Evolutionary conservation across 441 rosid genomes (phyloP).

Genomic region (Corymbia citriodora): DNA sequence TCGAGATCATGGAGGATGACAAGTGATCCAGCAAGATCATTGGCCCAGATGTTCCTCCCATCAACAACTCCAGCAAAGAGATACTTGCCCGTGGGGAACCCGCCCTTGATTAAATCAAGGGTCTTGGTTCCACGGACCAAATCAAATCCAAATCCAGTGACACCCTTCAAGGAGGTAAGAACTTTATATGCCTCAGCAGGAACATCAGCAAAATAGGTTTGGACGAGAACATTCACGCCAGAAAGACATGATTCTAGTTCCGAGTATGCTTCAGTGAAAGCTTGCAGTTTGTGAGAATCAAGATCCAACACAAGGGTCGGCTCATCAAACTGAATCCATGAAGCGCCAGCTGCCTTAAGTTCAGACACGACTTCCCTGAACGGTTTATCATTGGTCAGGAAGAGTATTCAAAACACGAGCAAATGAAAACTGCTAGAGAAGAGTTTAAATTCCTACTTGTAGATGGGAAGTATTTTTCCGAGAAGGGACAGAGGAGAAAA

Average conservation of each 20-base stretch:
- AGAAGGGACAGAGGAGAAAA: constrained; percentile 6
- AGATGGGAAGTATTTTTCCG: background rate
- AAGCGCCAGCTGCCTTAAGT: constrained; percentile 10
- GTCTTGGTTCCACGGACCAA: too few relatives aligned
- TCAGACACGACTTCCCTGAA: constrained; percentile 1
- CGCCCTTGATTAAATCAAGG: too few relatives aligned
- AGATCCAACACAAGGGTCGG: constrained; percentile 8
- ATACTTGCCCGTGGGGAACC: too few relatives aligned
- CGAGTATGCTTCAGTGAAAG: constrained; percentile 2
- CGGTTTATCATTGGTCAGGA: background rate
- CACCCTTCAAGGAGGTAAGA: background rate
- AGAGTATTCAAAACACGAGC: background rate
- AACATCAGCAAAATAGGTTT: constrained; percentile 8
- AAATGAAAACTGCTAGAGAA: background rate
- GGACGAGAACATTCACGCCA: background rate
- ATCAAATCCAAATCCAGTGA: too few relatives aligned
- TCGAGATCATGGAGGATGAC: background rate
- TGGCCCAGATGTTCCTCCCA: constrained; percentile 11
- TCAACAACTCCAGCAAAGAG: constrained; percentile 3
- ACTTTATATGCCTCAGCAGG: background rate
- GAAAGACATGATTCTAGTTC: background rate
- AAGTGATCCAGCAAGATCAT: background rate
- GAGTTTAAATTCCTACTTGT: background rate
- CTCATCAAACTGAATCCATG: constrained; percentile 7
- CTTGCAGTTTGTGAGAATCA: background rate